Evolutionary conservation across 805 yeast genomes (phyloP), one percentile per base, ranked within the genome.

Genomic region (Candida chauliodis): DNA sequence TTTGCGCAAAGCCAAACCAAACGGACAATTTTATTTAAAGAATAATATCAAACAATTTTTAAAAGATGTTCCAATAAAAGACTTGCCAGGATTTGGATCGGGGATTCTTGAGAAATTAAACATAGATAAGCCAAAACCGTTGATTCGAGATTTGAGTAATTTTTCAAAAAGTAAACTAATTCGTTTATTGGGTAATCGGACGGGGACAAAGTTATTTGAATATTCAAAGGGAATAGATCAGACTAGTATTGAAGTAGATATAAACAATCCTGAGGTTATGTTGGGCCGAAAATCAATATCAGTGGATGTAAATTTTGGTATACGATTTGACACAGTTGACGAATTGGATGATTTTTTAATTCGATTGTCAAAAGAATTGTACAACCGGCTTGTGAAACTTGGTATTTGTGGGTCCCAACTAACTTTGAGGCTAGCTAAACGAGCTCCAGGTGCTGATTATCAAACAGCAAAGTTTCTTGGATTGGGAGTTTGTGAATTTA

Each of bases 291-390:
- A 87, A 49, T 76, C 93, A 1, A 73, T 91, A 0, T 87, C 95
- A 0, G 84, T 89, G 3, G 98, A 91, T 53, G 82, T 91, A 19
- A 86, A 88, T 45, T 91, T 88, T 82, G 98, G 96, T 0, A 84
- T 91, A 1, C 55, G 98, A 34, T 84, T 90, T 46, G 74, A 78
- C 22, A 64, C 63, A 1, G 65, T 73, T 21, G 55, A 59, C 0
- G 87, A 91, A 52, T 76, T 83, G 17, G 90, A 83, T 44, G 47
- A 39, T 4, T 93, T 91, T 51, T 52, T 87, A 8, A 61, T 67
- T 24, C 61, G 74, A 14, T 59, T 89, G 34, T 66, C 83, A 1
- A 58, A 61, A 21, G 96, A 88, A 50, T 52, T 93, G 35, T 61
- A 71, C 35, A 44, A 58, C 0, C 67, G 95, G 37, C 52, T 89